Percentiles rank a stretch among this genome's conserved stretches.
phyloP scores from a whole-genome alignment of 1,284 basidiomycete genomes.

The Heliocybe sulcata region DNA sequence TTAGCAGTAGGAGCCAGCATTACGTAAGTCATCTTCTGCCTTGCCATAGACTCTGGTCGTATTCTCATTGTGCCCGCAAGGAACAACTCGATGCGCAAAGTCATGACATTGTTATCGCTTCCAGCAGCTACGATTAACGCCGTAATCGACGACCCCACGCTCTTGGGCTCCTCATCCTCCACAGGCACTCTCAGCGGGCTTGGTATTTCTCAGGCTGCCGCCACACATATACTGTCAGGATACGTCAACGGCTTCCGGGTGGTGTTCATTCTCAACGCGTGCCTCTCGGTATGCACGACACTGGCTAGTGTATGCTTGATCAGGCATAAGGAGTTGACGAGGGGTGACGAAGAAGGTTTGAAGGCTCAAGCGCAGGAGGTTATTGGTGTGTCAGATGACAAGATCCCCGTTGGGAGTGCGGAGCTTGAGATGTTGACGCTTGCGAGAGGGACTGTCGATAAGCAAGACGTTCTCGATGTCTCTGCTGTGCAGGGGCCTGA shows the following conservation, averaged over 20 bases:
- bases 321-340: slow-evolving; percentile 46
- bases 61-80: slow-evolving; percentile 19
- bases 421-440: too few species aligned
- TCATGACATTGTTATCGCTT: slow-evolving; percentile 30
- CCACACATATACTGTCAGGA: slow-evolving; percentile 39
- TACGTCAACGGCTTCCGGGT: slow-evolving; percentile 50
- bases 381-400: too few species aligned
- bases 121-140: slow-evolving; percentile 26
- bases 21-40: slow-evolving; percentile 27
- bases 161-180: slow-evolving; percentile 29
- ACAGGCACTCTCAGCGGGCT: slow-evolving; percentile 20
- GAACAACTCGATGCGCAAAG: slow-evolving; percentile 44
- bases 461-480: too few species aligned
- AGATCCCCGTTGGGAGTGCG: too few species aligned
- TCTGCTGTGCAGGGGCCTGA: too few species aligned
- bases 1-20: slow-evolving; percentile 56
- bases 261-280: slow-evolving; percentile 52
- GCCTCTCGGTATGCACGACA: slow-evolving; percentile 35
- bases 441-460: too few species aligned
- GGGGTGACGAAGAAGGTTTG: slow-evolving; percentile 45
- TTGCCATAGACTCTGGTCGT: not conserved
- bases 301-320: slow-evolving; percentile 49
- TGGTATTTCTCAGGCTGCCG: slow-evolving; percentile 28
- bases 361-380: slow-evolving; percentile 23
- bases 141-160: slow-evolving; percentile 42